Base-by-base conservation (phyloP, 768 basidiomycete genomes). In the Trametes maxima region DNA sequence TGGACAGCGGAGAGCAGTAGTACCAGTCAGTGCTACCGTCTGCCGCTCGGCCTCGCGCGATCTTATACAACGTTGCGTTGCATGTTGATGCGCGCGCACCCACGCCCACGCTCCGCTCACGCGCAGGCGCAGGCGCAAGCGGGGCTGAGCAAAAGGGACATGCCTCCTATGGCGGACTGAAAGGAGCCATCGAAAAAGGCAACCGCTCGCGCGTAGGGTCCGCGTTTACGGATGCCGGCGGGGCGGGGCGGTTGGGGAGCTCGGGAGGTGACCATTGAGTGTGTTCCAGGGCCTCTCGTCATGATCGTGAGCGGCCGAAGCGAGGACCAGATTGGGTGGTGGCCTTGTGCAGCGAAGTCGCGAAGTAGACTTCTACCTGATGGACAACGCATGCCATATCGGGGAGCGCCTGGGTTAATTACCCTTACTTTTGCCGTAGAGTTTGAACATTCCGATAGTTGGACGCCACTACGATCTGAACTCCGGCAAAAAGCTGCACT, bases 41-140 rank as follows among this genome's bases (percentile, higher is more conserved):
- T 7, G 12, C 22, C 46, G 37, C 19, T 14, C 22, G 13, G n/a
- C 37, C n/a, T 13, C 44, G 56, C 21, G 28, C 28, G 28, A 24
- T 40, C 44, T 57, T 57, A 57, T 57, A 57, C 47, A 49, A 49
- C 56, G 39, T 57, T 48, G 56, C 56, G 11, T 48, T 33, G 46
- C 24, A 24, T 22, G 17, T 19, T 57, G 46, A 48, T 43, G 52
- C 22, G 21, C 51, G 28, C 37, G 19, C 52, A 25, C 13, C 11
- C 52, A 46, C 33, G 33, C 22, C 13, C 22, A 57, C 39, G 25
- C 33, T 7, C 50, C 3, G 28, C 28, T 33, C 28, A 33, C 28
- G 28, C 28, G 28, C 28, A 33, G 14, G 37, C 36, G 36, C 16
- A 52, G 16, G 35, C 53, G 40, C 25, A 11, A 19, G n/a, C 42